Evolutionary conservation across 257 asterid species (phyloP).

Genomic region (Plantago major): DNA sequence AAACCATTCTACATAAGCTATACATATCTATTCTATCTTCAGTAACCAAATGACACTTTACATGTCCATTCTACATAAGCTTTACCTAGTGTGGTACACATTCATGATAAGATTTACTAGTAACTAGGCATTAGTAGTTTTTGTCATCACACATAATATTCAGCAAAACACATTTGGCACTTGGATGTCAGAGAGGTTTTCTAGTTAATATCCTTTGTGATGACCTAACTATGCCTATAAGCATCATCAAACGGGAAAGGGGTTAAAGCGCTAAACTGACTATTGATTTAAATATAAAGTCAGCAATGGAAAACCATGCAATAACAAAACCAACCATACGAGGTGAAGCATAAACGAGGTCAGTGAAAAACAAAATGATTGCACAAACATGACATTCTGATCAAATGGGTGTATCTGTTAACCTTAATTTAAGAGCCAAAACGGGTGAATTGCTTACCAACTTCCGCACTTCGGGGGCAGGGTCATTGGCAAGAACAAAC

Average conservation of each 20-base stretch:
- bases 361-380: too few species aligned
- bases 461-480: conserved; percentile 82
- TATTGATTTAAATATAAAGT: not conserved
- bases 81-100: too few species aligned
- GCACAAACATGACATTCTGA: not conserved
- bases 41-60: conserved; percentile 6
- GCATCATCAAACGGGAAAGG: conserved; percentile 6
- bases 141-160: too few species aligned
- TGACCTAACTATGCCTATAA: too few species aligned
- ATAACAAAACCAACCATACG: not conserved
- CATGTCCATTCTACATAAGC: conserved; percentile 1
- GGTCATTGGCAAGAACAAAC: conserved; percentile 81
- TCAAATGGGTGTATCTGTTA: conserved; percentile 3
- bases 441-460: conserved; percentile 49
- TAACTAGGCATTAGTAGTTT: too few species aligned
- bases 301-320: conserved; percentile 8
- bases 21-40: conserved; percentile 4
- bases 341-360: conserved; percentile 12
- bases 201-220: conserved; percentile 10
- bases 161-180: conserved; percentile 9
- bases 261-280: not conserved
- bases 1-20: not conserved
- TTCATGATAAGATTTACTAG: not conserved
- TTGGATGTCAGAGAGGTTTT: not conserved
- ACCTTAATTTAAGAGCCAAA: not conserved